Conservation (phyloP, 1,284 basidiomycete species). For the Vanrija pseudolonga region DNA sequence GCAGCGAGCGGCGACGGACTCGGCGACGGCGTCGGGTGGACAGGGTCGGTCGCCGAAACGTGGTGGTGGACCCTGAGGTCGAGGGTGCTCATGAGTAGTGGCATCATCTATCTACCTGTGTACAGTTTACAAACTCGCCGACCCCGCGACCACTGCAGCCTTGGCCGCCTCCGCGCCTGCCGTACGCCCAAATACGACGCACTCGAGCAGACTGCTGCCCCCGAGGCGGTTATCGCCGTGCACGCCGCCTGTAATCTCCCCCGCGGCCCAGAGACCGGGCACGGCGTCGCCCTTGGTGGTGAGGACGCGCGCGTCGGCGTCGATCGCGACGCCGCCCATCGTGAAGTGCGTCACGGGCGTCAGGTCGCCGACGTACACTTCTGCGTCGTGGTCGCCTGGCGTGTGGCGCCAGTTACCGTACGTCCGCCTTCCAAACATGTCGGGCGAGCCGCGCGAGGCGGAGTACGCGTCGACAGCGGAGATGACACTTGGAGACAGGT, state of each 20-base stretch:
- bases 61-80: too few relatives aligned
- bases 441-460: not conserved
- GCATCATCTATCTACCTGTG: too few relatives aligned
- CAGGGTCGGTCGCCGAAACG: too few relatives aligned
- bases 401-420: constrained; percentile 5
- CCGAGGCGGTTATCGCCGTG: constrained; percentile 18
- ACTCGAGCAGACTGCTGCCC: constrained; percentile 11
- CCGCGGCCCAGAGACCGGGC: constrained; percentile 7
- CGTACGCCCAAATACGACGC: constrained; percentile 11
- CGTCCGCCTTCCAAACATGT: constrained; percentile 1
- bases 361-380: constrained; percentile 8
- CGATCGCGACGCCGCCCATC: constrained; percentile 12
- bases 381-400: constrained; percentile 4
- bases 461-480: constrained; percentile 7
- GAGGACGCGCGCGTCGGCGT: constrained; percentile 3
- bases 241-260: constrained; percentile 14
- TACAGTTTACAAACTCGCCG: constrained; percentile 58
- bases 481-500: not conserved
- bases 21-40: too few relatives aligned
- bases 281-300: not conserved
- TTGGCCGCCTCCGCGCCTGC: constrained; percentile 70
- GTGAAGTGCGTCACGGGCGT: constrained; percentile 15
- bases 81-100: too few relatives aligned
- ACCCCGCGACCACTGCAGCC: constrained; percentile 88
- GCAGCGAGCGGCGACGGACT: too few relatives aligned